phyloP scores from a whole-genome alignment of 139 green algal species.

The Tetratostichococcus sp. region DNA sequence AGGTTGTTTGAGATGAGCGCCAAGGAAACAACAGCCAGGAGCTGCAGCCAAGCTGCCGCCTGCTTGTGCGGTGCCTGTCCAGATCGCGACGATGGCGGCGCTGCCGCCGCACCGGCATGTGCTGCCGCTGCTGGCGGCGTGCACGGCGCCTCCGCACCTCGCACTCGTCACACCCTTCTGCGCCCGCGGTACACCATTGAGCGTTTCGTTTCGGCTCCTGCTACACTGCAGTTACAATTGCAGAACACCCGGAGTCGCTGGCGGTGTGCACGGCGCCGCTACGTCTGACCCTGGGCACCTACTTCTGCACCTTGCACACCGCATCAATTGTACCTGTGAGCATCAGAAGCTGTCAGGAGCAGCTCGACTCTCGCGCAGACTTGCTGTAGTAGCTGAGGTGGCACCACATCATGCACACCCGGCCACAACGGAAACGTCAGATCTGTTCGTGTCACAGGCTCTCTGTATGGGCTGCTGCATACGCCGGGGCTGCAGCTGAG shows the following conservation, averaged over 20 bases:
- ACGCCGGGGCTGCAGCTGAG: conserved; percentile 21
- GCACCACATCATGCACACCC: no score
- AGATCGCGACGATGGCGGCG: conserved; percentile 43
- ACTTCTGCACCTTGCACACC: conserved; percentile 33
- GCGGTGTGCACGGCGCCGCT: conserved; percentile 40
- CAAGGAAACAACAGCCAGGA: no score
- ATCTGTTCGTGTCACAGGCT: conserved; percentile 31
- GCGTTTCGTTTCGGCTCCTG: no score
- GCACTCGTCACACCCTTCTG: conserved; percentile 55
- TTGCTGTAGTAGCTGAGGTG: no score
- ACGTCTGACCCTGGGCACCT: conserved; percentile 46
- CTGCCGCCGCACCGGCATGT: conserved; percentile 52
- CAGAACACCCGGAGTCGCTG: conserved; percentile 25
- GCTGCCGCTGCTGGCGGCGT: conserved; percentile 48
- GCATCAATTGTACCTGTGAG: no score
- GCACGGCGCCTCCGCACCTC: conserved; percentile 34
- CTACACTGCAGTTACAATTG: no score
- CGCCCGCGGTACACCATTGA: conserved; percentile 2
- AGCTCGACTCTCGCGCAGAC: neutral
- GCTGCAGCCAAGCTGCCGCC: no score
- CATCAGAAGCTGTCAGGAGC: no score
- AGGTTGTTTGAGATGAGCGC: no score
- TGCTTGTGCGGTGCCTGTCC: no score
- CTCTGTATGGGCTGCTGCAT: conserved; percentile 53
- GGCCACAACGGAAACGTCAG: no score